phyloP scores from a whole-genome alignment of 2,329 filamentous ascomycete species.

The Thielaviopsis ethacetica region DNA sequence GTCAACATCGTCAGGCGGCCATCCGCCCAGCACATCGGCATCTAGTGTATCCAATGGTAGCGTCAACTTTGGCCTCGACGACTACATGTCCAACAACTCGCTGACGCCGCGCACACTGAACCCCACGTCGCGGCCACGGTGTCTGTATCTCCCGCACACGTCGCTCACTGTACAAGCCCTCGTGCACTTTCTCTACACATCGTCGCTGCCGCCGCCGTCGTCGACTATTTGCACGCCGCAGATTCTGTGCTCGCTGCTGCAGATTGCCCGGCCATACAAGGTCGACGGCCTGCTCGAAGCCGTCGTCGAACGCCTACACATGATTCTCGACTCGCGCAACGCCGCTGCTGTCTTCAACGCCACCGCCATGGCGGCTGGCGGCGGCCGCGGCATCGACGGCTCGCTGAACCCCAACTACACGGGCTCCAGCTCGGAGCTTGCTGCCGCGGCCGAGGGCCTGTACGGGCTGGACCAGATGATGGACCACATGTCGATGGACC shows the following conservation, averaged over 20 bases:
- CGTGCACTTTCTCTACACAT: constrained; percentile 87
- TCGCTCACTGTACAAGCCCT: constrained; percentile 77
- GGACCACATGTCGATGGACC: constrained; percentile 5
- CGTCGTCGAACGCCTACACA: constrained; percentile 78
- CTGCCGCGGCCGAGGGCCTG: constrained; percentile 13
- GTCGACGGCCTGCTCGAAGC: constrained; percentile 86
- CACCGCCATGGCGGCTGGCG: constrained; percentile 91
- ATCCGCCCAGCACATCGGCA: constrained; percentile 27
- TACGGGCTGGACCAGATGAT: constrained; percentile 6
- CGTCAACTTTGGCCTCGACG: constrained; percentile 19
- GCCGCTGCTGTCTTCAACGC: constrained; percentile 96
- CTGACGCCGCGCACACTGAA: constrained; percentile 40
- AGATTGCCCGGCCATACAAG: constrained; percentile 83
- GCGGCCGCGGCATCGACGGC: constrained; percentile 66
- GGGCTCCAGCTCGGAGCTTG: constrained; percentile 24
- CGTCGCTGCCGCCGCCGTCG: constrained; percentile 58
- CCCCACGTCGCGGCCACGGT: constrained; percentile 57
- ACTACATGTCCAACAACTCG: constrained; percentile 31
- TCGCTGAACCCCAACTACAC: constrained; percentile 45
- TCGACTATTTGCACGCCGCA: constrained; percentile 81
- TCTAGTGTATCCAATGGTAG: constrained; percentile 26
- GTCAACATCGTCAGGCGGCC: constrained; percentile 21
- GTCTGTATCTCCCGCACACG: constrained; percentile 86
- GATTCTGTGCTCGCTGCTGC: constrained; percentile 85
- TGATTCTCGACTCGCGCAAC: constrained; percentile 79